Evolutionary conservation across 352 stramenopile genomes (phyloP).

Genomic region (Phytophthora fragariaefolia): DNA sequence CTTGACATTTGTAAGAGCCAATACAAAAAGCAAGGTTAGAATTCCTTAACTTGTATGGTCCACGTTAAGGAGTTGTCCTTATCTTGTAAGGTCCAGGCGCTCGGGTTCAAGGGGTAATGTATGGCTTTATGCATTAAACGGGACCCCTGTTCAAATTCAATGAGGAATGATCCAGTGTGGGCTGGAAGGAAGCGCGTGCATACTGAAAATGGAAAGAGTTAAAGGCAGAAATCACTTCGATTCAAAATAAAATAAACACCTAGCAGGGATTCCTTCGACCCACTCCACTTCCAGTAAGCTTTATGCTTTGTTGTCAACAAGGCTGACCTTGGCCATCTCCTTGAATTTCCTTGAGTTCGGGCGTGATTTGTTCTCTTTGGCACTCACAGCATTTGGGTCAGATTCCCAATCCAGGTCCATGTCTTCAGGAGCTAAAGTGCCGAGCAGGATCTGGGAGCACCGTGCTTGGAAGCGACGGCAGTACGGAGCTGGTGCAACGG

Average conservation of each 20-base stretch:
- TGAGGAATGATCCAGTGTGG: background rate
- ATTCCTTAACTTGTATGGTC: no score
- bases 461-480: constrained; percentile 71
- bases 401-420: constrained; percentile 38
- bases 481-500: constrained; percentile 66
- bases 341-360: constrained; percentile 36
- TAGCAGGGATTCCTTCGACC: constrained; percentile 12
- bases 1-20: no score
- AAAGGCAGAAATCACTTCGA: constrained; percentile 22
- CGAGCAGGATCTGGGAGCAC: constrained; percentile 57
- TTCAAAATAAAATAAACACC: constrained; percentile 36
- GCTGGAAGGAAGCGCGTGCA: constrained; percentile 10
- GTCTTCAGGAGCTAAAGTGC: constrained; percentile 35
- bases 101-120: no score
- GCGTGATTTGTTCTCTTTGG: constrained; percentile 26
- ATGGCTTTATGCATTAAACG: no score
- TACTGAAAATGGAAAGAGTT: constrained; percentile 6
- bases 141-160: no score
- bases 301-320: constrained; percentile 33
- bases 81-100: no score
- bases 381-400: constrained; percentile 14
- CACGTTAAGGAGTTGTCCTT: no score
- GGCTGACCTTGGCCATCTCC: constrained; percentile 26
- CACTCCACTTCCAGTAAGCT: constrained; percentile 20
- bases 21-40: no score